phyloP scores from a whole-genome alignment of 371 early-diverging fungal genomes.

The Rhizopus stolonifer region DNA sequence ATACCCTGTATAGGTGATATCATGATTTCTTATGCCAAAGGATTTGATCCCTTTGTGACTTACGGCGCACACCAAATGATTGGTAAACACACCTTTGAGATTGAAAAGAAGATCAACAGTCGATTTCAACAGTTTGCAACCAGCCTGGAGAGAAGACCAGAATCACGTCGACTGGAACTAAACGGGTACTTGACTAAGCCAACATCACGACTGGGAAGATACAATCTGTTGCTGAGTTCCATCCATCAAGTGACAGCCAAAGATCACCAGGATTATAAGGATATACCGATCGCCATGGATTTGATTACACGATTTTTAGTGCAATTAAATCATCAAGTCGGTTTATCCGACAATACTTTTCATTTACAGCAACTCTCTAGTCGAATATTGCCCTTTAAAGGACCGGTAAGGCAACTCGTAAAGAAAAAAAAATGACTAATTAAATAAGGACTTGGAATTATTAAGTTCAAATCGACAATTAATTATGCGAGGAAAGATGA shows the following conservation, averaged over 20 bases:
- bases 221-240: conserved; percentile 80
- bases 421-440: not conserved
- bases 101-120: conserved; percentile 69
- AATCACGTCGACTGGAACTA: conserved; percentile 76
- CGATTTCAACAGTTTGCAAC: conserved; percentile 74
- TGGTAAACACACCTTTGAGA: conserved; percentile 79
- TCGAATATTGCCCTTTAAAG: conserved; percentile 22
- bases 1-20: conserved; percentile 85
- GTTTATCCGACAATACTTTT: conserved; percentile 81
- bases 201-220: conserved; percentile 85
- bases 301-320: conserved; percentile 64
- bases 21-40: conserved; percentile 65
- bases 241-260: conserved; percentile 79
- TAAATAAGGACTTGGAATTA: conserved; percentile 68
- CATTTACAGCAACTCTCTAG: conserved; percentile 52
- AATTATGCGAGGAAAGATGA: conserved; percentile 80
- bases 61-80: conserved; percentile 89
- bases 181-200: conserved; percentile 83
- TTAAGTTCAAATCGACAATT: conserved; percentile 71
- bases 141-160: conserved; percentile 72
- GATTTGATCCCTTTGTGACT: conserved; percentile 78
- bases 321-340: conserved; percentile 83
- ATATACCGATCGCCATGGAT: conserved; percentile 63
- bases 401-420: not conserved
- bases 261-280: conserved; percentile 71